phyloP scores from a whole-genome alignment of 2,329 filamentous ascomycete species.

The Penicillium sp. region DNA sequence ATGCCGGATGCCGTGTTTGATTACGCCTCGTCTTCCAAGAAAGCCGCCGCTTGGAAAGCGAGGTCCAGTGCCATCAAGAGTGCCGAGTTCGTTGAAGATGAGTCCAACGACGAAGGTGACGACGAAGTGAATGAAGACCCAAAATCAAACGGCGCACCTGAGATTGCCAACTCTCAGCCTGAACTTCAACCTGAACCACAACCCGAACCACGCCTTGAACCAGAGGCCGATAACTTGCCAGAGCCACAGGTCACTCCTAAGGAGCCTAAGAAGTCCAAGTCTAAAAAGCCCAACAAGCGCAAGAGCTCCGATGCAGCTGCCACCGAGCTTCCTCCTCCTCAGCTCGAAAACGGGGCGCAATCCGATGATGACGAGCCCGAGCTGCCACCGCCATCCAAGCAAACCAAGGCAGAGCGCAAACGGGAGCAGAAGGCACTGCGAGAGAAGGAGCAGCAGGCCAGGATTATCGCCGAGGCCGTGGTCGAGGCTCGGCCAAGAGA shows the following conservation, averaged over 20 bases:
- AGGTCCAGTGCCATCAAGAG: slow-evolving; percentile 17
- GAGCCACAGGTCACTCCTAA: background rate
- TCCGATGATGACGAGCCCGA: background rate
- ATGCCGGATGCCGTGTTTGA: slow-evolving; percentile 29
- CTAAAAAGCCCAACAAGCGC: background rate
- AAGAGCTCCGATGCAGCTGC: background rate
- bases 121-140: background rate
- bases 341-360: background rate
- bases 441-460: slow-evolving; percentile 11
- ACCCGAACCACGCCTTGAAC: background rate
- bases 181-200: background rate
- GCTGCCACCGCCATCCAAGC: background rate
- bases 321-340: background rate
- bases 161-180: background rate
- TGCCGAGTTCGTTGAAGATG: slow-evolving; percentile 17
- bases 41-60: slow-evolving; percentile 6
- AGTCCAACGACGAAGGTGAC: slow-evolving; percentile 15
- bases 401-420: slow-evolving; percentile 2
- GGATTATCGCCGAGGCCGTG: background rate
- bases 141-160: background rate
- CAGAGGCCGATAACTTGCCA: background rate
- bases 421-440: slow-evolving; percentile 11
- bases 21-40: slow-evolving; percentile 8
- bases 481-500: background rate
- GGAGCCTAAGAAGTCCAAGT: slow-evolving; percentile 1